Evolutionary conservation across 352 stramenopile genomes (phyloP).

Genomic region (Phytophthora tubulina): DNA sequence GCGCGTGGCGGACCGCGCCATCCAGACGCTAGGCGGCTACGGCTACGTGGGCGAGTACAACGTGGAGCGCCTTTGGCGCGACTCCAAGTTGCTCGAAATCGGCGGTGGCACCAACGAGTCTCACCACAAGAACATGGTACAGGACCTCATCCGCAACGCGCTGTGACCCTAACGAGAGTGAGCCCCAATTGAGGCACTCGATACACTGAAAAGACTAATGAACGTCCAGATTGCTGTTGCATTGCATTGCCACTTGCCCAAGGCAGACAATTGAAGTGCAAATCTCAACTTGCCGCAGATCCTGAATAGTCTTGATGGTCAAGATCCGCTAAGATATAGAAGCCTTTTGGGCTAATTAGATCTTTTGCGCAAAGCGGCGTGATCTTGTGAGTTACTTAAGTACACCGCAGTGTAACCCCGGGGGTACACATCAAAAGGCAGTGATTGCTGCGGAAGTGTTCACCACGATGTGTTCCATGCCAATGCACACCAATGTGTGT

Average conservation of each 20-base stretch:
- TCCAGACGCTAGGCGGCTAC: constrained; percentile 98
- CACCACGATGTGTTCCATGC: too few relatives aligned
- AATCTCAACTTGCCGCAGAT: constrained; percentile 7
- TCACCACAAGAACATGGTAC: constrained; percentile 99
- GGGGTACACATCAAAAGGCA: background rate
- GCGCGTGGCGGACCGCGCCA: constrained; percentile 97
- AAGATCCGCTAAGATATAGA: constrained; percentile 38
- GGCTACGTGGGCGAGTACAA: constrained; percentile 99
- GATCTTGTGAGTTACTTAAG: constrained; percentile 33
- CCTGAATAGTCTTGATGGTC: constrained; percentile 2
- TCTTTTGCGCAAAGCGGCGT: constrained; percentile 22
- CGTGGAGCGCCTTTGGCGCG: constrained; percentile 98
- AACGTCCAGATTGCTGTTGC: background rate
- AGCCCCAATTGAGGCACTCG: background rate
- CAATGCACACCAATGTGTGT: too few relatives aligned
- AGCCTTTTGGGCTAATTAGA: constrained; percentile 14
- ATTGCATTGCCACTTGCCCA: too few relatives aligned
- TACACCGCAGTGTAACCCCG: background rate
- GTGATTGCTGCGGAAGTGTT: too few relatives aligned
- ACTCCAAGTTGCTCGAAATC: constrained; percentile 99
- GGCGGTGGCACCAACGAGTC: constrained; percentile 99
- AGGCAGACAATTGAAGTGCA: background rate
- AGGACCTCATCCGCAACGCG: constrained; percentile 64
- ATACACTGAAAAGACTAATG: constrained; percentile 3
- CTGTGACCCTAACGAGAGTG: constrained; percentile 14